phyloP scores from a whole-genome alignment of 2,329 filamentous ascomycete genomes.

The Graphiopsis chlorocephala region DNA sequence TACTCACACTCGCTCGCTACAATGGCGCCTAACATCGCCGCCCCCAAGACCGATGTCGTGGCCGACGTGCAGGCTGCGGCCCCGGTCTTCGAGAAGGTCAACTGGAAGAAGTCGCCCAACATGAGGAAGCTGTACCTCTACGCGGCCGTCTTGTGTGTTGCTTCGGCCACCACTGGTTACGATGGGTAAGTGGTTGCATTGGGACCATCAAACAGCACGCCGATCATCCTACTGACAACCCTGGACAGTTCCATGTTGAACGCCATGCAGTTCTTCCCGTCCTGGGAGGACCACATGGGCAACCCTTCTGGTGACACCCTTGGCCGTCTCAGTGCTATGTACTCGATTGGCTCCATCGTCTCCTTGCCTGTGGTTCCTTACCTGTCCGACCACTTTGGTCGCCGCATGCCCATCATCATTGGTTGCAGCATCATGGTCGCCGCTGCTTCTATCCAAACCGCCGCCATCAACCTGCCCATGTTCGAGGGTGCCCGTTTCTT shows the following conservation, averaged over 20 bases:
- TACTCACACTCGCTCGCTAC: slow-evolving; percentile 12
- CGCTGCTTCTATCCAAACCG: slow-evolving; percentile 13
- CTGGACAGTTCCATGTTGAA: slow-evolving; percentile 16
- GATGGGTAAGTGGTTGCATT: slow-evolving; percentile 24
- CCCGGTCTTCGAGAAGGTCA: slow-evolving; percentile 14
- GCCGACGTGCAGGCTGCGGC: slow-evolving; percentile 16
- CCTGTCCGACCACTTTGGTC: slow-evolving; percentile 26
- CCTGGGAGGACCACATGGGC: slow-evolving; percentile 26
- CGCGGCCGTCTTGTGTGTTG: slow-evolving; percentile 19
- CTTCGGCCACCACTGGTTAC: slow-evolving; percentile 27
- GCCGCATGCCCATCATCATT: slow-evolving; percentile 20
- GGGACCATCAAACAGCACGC: not conserved
- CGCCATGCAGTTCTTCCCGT: slow-evolving; percentile 24
- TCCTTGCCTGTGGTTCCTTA: slow-evolving; percentile 24
- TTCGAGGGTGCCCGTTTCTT: slow-evolving; percentile 18
- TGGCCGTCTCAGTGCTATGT: slow-evolving; percentile 27
- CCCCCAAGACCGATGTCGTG: slow-evolving; percentile 16
- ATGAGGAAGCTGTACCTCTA: slow-evolving; percentile 22
- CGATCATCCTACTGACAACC: not conserved
- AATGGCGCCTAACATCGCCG: slow-evolving; percentile 14
- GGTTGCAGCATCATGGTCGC: slow-evolving; percentile 17
- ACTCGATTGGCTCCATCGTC: slow-evolving; percentile 26
- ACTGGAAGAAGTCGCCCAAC: slow-evolving; percentile 20
- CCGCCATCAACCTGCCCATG: slow-evolving; percentile 14
- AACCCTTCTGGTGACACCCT: slow-evolving; percentile 27